Conservation (phyloP, 2,329 filamentous ascomycete species). For the Beauveria caledonica region DNA sequence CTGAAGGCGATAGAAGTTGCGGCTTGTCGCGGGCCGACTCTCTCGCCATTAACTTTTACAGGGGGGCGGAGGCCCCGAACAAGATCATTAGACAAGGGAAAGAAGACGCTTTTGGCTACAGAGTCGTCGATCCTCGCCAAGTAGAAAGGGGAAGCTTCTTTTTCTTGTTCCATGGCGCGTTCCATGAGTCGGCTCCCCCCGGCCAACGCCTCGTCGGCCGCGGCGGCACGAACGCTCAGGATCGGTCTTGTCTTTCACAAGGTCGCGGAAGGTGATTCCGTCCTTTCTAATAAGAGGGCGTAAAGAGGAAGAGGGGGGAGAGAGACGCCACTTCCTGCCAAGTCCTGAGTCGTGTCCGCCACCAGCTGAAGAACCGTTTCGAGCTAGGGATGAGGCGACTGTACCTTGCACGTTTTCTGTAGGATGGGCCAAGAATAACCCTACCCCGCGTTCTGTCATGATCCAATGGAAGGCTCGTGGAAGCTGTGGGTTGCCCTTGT, state of each 20-base stretch:
- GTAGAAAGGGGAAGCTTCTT: background rate
- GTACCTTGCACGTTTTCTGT: too few species aligned
- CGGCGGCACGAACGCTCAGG: conserved; percentile 1
- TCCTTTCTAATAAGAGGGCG: too few species aligned
- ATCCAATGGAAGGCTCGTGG: background rate
- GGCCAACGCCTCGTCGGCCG: background rate
- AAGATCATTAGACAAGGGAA: background rate
- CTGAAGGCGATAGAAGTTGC: background rate
- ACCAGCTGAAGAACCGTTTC: background rate
- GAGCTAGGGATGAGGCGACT: background rate
- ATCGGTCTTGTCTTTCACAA: conserved; percentile 1
- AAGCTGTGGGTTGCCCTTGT: conserved; percentile 1
- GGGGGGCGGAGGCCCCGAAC: background rate
- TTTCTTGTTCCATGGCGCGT: background rate
- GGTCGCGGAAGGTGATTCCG: background rate
- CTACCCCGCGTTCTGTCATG: background rate
- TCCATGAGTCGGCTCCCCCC: too few species aligned
- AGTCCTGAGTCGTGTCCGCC: conserved; percentile 1
- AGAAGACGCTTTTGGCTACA: background rate
- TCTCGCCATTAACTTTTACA: background rate
- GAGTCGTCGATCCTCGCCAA: background rate
- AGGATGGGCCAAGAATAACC: too few species aligned
- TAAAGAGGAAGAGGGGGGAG: background rate
- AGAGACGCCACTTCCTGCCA: background rate
- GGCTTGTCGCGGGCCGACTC: background rate